These are phyloP conservation scores for Apiospora malaysiana DNA, from an alignment of 2,329 filamentous ascomycete genomes.

Conservation along the genomic window DNA sequence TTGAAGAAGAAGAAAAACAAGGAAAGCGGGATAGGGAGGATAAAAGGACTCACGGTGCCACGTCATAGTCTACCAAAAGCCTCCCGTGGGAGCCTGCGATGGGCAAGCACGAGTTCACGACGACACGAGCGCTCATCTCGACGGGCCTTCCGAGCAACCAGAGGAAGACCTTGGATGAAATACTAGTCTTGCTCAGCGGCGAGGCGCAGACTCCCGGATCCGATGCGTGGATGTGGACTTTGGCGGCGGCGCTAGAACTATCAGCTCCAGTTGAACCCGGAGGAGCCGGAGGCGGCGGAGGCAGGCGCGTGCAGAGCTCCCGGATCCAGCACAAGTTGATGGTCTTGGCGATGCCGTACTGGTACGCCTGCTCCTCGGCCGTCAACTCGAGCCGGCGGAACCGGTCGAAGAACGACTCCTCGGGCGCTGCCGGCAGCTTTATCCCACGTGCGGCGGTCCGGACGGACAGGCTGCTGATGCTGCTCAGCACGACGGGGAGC, in stretches of 20 bases:
- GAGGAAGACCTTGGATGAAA: background rate
- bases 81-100: background rate
- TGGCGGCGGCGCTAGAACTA: no score
- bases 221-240: background rate
- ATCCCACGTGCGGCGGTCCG: background rate
- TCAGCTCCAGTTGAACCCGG: no score
- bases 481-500: background rate
- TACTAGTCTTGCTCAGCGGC: background rate
- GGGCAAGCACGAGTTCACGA: background rate
- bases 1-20: no score
- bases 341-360: constrained; percentile 3
- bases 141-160: background rate
- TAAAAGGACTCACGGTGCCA: background rate
- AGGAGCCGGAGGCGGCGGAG: background rate
- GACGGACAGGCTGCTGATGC: constrained; percentile 5
- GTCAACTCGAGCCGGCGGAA: background rate
- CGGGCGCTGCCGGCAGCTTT: background rate
- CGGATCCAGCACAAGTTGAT: background rate
- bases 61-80: background rate
- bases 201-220: background rate
- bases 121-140: background rate
- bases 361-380: background rate
- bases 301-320: background rate
- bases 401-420: background rate
- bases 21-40: no score